Evolutionary conservation across 805 yeast genomes (phyloP), one percentile per base, ranked within the genome.

Genomic region (Ogataea nonfermentans): DNA sequence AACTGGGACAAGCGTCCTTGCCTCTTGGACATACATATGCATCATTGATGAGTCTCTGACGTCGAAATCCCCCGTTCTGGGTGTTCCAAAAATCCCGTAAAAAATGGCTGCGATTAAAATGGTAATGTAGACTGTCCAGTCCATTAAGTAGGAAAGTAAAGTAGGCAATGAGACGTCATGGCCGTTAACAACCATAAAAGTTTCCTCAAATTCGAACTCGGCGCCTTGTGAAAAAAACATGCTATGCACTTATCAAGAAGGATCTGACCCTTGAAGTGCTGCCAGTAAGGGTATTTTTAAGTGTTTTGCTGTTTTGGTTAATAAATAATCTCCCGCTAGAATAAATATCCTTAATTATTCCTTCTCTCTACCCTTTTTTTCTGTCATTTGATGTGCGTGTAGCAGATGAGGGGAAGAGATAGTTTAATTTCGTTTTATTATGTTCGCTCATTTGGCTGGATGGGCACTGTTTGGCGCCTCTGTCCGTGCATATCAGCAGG

Each of bases 401-500:
- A 23, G 8, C 24, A 27, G 37, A 28, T 26, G 42, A 37, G 40
- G 40, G 40, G 40, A 37, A 37, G 11, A 26, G 24, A 9, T 15
- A 23, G 20, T n/a, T 11, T 24, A 26, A 31, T 5, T 11, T 32
- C 20, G 8, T 22, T 22, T 23, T 22, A 23, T 9, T 22, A 26
- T 41, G 44, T 23, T 40, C 14, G 35, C 53, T 9, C 47, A 59
- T 24, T 52, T 61, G 12, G 51, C 59, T 10, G 68, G 67, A 20
- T 66, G 71, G 71, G 63, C 69, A 12, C 43, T 52, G 6, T 64
- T 65, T 37, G 71, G 70, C 59, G 53, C 23, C 65, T 55, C 15
- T 9, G 71, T 65, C 9, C 68, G 76, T 59, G 70, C 68, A 3
- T 65, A 65, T 48, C 76, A 71, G 51, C 44, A 66, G 42, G 75